These are phyloP conservation scores for Gaeumannomyces sp. DNA, from an alignment of 2,329 filamentous ascomycete genomes.

Conservation along the genomic window DNA sequence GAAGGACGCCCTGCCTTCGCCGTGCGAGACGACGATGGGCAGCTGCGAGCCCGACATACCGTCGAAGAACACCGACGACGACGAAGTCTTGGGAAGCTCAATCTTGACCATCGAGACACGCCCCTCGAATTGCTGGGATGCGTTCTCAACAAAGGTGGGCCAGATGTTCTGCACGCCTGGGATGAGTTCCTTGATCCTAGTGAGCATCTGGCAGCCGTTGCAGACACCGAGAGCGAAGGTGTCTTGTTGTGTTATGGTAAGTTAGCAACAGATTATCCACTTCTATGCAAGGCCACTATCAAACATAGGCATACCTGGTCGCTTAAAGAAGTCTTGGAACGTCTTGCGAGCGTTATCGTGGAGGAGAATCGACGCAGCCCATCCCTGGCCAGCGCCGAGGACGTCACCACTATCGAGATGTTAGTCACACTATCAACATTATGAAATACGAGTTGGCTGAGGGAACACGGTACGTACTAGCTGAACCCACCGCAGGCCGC, in stretches of 20 bases:
- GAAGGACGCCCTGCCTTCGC: conserved; percentile 79
- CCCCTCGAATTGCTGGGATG: conserved; percentile 83
- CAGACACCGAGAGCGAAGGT: conserved; percentile 93
- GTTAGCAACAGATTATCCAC: not conserved
- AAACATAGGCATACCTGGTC: conserved; percentile 35
- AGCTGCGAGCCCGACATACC: conserved; percentile 78
- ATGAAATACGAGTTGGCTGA: not conserved
- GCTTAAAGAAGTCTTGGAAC: conserved; percentile 79
- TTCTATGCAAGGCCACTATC: not conserved
- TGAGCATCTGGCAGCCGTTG: conserved; percentile 96
- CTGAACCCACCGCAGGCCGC: conserved; percentile 97
- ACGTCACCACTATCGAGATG: conserved; percentile 38
- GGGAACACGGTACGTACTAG: conserved; percentile 60
- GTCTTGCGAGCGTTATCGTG: conserved; percentile 70
- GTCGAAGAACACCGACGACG: conserved; percentile 77
- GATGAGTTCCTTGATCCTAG: conserved; percentile 75
- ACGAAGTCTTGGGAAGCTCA: conserved; percentile 45
- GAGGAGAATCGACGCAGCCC: conserved; percentile 88
- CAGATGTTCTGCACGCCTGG: conserved; percentile 69
- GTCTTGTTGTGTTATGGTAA: conserved; percentile 35
- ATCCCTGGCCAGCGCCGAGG: conserved; percentile 90
- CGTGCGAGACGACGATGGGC: conserved; percentile 84
- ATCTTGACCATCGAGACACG: conserved; percentile 79
- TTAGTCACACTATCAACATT: not conserved
- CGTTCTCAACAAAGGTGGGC: conserved; percentile 83